Conservation (phyloP, 306 rosid genomes). For the Myrica gale region DNA sequence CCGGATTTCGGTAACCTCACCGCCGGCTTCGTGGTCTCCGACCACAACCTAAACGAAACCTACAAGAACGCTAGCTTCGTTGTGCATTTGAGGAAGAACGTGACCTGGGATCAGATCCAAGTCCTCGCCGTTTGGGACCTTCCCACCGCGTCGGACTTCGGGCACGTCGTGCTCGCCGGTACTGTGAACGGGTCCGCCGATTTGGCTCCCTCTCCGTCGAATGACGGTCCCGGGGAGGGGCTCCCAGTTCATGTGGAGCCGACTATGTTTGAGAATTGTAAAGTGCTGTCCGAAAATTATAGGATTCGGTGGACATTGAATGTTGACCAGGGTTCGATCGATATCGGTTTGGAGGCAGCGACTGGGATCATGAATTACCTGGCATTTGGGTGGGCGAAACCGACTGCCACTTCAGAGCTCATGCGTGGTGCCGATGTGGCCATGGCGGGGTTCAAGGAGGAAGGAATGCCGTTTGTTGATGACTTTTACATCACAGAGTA, state of each 20-base stretch:
- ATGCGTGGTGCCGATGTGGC: constrained; percentile 86
- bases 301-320: constrained; percentile 81
- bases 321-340: constrained; percentile 45
- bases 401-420: constrained; percentile 42
- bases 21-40: constrained; percentile 56
- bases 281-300: constrained; percentile 45
- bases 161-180: constrained; percentile 46
- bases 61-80: constrained; percentile 50
- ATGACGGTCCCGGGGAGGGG: background rate
- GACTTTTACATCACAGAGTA: constrained; percentile 69
- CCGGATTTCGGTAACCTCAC: constrained; percentile 57
- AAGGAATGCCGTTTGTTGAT: constrained; percentile 68
- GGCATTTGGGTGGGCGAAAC: constrained; percentile 91
- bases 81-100: constrained; percentile 49
- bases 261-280: constrained; percentile 72
- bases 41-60: constrained; percentile 52
- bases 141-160: constrained; percentile 74
- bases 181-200: constrained; percentile 13
- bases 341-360: constrained; percentile 76
- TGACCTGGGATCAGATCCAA: constrained; percentile 68
- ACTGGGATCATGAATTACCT: constrained; percentile 64
- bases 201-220: constrained; percentile 43
- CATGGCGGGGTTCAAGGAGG: constrained; percentile 67
- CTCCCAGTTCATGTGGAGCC: constrained; percentile 39
- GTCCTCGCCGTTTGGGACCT: constrained; percentile 81